phyloP scores from a whole-genome alignment of 176 grass and related monocot species.

The Guadua angustifolia region DNA sequence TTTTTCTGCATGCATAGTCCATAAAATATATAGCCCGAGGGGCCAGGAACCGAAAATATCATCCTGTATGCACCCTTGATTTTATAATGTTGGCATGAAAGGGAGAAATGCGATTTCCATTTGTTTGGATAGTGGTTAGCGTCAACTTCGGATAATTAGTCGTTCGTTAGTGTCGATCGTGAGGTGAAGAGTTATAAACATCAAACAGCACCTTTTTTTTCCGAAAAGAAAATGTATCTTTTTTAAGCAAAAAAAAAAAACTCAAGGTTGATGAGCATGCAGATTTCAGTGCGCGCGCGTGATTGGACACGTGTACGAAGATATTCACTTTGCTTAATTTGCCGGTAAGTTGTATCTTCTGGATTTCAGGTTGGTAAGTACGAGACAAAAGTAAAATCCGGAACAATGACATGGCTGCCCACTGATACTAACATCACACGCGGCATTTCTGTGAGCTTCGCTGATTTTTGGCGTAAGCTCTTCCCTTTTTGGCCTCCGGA shows the following conservation, averaged over 20 bases:
- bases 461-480: background rate
- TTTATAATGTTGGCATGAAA: background rate
- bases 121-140: background rate
- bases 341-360: slow-evolving; percentile 19
- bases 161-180: background rate
- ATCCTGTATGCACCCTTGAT: background rate
- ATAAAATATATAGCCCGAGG: background rate
- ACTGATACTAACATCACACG: background rate
- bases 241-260: background rate
- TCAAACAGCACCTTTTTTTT: background rate
- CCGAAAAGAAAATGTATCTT: background rate
- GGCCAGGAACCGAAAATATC: background rate
- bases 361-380: slow-evolving; percentile 28
- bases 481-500: background rate
- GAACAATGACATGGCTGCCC: slow-evolving; percentile 1
- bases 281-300: no score
- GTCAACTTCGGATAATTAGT: background rate
- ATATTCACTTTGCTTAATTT: slow-evolving; percentile 22
- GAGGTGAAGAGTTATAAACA: background rate
- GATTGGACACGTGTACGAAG: background rate
- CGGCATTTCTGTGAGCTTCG: background rate
- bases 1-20: slow-evolving; percentile 5
- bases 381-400: slow-evolving; percentile 14
- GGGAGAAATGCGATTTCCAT: background rate
- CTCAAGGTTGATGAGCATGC: background rate